Conservation (phyloP, 177 flowering plant species). For the Tripterygium wilfordii region DNA sequence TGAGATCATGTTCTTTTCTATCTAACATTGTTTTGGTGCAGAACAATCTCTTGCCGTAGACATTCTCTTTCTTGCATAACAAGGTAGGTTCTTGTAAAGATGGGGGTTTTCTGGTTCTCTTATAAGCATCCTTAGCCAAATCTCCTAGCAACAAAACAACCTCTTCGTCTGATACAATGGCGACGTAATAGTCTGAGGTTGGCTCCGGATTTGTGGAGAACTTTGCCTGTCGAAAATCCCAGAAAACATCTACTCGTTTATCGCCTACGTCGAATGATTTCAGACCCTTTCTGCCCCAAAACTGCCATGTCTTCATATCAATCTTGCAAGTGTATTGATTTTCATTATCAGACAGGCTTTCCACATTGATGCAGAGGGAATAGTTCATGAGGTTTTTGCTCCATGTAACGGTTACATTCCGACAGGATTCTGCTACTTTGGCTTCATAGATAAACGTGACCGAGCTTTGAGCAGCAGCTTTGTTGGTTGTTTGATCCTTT, state of each 20-base stretch:
- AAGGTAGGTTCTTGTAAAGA: slow-evolving; percentile 39
- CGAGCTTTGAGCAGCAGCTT: slow-evolving; percentile 29
- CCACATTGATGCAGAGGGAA: slow-evolving; percentile 37
- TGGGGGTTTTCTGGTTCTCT: slow-evolving; percentile 49
- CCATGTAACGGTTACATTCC: slow-evolving; percentile 51
- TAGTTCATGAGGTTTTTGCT: slow-evolving; percentile 44
- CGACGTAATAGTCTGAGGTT: slow-evolving; percentile 50
- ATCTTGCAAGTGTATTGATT: slow-evolving; percentile 41
- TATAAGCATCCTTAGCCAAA: slow-evolving; percentile 48
- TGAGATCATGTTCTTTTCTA: slow-evolving; percentile 46
- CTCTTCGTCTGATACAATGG: slow-evolving; percentile 52
- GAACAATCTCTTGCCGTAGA: slow-evolving; percentile 51
- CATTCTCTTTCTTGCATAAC: slow-evolving; percentile 54
- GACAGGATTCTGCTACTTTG: slow-evolving; percentile 35
- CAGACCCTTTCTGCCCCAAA: slow-evolving; percentile 70
- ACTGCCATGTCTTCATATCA: slow-evolving; percentile 65
- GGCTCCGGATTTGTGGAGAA: slow-evolving; percentile 61
- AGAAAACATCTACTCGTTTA: slow-evolving; percentile 36
- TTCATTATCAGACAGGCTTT: slow-evolving; percentile 24
- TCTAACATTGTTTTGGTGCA: slow-evolving; percentile 47
- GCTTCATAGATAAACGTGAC: slow-evolving; percentile 47
- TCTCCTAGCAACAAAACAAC: slow-evolving; percentile 64
- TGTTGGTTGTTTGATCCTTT: slow-evolving; percentile 19
- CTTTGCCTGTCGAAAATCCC: slow-evolving; percentile 72
- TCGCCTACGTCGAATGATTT: slow-evolving; percentile 49